Evolutionary conservation across 1,284 basidiomycete genomes (phyloP).

Genomic region (Ceratobasidium sp.): DNA sequence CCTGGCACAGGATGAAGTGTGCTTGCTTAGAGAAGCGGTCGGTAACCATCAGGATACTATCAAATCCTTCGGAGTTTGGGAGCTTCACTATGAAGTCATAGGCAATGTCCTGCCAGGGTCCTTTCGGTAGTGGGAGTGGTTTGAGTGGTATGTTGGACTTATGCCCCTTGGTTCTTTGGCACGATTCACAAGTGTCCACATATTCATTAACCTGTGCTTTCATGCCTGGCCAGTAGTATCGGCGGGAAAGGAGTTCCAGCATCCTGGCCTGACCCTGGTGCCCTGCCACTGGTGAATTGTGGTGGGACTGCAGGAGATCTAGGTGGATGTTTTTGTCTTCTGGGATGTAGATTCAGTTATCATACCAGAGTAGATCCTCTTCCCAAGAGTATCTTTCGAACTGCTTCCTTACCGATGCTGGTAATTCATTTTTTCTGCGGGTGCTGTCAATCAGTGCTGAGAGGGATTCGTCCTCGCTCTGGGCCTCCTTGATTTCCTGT

Average conservation of each 20-base stretch:
- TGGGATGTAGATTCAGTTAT: no score
- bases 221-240: no score
- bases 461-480: conserved; percentile 2
- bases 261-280: conserved; percentile 44
- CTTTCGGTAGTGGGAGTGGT: conserved; percentile 51
- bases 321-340: no score
- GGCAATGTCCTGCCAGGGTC: conserved; percentile 58
- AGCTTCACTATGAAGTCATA: conserved; percentile 61
- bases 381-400: no score
- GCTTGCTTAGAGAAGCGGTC: conserved; percentile 57
- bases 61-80: conserved; percentile 54
- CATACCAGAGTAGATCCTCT: no score
- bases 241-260: conserved; percentile 34
- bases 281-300: conserved; percentile 45
- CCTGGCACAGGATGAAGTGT: conserved; percentile 55
- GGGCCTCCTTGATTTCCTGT: neutral
- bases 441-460: neutral
- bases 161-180: conserved; percentile 55
- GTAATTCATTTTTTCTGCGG: neutral
- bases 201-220: conserved; percentile 52
- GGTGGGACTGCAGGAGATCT: neutral
- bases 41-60: conserved; percentile 59
- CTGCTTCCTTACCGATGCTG: no score
- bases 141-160: conserved; percentile 55
- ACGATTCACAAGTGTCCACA: conserved; percentile 55